Evolutionary conservation across 1,284 basidiomycete species (phyloP), one percentile per base, ranked within the genome.

Genomic region (Ceratobasidium sp.): DNA sequence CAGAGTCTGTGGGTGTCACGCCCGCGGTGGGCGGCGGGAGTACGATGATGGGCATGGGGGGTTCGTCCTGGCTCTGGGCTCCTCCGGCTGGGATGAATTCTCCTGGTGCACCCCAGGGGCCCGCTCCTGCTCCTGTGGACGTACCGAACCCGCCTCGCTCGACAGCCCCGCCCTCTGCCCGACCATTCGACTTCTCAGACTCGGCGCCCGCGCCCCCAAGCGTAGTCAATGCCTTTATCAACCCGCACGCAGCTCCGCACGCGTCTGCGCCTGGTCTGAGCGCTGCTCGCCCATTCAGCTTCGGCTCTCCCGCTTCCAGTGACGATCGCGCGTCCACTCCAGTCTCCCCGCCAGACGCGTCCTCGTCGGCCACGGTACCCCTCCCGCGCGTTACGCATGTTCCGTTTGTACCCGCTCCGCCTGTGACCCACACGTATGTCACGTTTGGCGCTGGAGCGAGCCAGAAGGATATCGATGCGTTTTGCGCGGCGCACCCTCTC

Each of bases 381-480:
- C 16, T 61, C 16, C 49, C 61, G n/a, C 27, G 46, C 31, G 59
- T 69, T 13, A 74, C 74, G 19, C 63, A 66, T 22, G 46, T 74
- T 22, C 29, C 51, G 29, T 69, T 59, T 31, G 59, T 39, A 24
- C 74, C 76, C 8, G 51, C 77, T 37, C 77, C 76, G 87, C 84
- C 90, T 37, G 85, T 93, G 78, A 81, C 88, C 1, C 86, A 91
- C 77, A 92, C 89, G 39, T 92, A 89, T 78, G 89, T 95, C 16
- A 91, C 93, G 0, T 93, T 95, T 78, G 93, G 93, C 22, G 90
- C 93, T 2, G 94, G 94, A 1, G 89, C 89, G 83, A 84, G 87
- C 46, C 92, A 94, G 81, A 94, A 94, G 80, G 89, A 94, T 74
- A 84, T 96, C 54, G 94, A 96, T 79, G 84, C 85, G n/a, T 91